phyloP scores from a whole-genome alignment of 2,329 filamentous ascomycete genomes.

The Chrysoporthe deuterocubensis region DNA sequence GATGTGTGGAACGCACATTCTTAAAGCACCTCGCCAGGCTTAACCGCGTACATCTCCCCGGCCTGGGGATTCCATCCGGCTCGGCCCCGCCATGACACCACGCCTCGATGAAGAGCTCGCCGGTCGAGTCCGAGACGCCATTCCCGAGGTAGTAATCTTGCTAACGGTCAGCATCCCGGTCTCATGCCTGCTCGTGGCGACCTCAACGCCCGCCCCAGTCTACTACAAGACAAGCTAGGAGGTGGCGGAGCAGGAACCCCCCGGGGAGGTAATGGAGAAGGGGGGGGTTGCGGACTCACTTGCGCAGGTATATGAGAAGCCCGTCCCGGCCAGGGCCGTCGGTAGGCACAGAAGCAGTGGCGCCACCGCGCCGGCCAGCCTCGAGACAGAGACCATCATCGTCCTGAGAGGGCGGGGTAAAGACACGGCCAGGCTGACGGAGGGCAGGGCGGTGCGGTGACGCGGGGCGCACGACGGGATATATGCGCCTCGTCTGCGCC shows the following conservation, averaged over 20 bases:
- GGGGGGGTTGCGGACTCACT: background rate
- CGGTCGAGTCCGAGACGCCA: conserved; percentile 20
- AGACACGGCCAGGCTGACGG: background rate
- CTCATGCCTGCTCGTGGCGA: too few relatives aligned
- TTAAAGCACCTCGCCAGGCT: conserved; percentile 23
- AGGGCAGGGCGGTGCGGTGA: background rate
- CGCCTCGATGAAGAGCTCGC: conserved; percentile 24
- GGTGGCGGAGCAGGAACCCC: background rate
- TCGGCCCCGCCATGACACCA: conserved; percentile 19
- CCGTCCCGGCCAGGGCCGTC: background rate
- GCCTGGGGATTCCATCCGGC: background rate
- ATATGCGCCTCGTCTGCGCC: background rate
- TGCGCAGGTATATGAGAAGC: conserved; percentile 4
- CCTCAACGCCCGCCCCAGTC: background rate
- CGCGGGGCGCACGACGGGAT: background rate
- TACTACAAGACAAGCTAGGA: background rate
- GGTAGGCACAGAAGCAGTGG: background rate
- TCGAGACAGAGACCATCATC: background rate
- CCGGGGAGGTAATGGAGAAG: too few relatives aligned
- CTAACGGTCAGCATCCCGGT: background rate
- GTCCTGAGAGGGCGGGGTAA: background rate
- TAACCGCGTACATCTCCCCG: conserved; percentile 14
- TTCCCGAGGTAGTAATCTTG: conserved; percentile 28
- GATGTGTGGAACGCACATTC: conserved; percentile 9
- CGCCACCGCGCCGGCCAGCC: background rate